Evolutionary conservation across 1,139 yeast genomes (phyloP), one percentile per base, ranked within the genome.

Genomic region (Kodamaea ohmeri): DNA sequence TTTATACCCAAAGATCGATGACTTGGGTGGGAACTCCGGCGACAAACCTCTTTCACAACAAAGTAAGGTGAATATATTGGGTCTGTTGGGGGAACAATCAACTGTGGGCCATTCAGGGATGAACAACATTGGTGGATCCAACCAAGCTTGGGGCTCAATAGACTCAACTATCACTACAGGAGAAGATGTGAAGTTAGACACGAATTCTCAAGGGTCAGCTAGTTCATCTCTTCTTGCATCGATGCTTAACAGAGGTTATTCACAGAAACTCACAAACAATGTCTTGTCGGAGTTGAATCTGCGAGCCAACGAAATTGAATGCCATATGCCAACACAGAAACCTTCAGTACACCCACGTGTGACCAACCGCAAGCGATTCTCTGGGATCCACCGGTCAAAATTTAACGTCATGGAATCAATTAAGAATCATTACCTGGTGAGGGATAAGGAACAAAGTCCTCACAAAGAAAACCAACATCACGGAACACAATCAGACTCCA

Each of bases 321-420:
- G 26, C 26, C 26, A 31, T 4, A 31, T 25, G 14, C 26, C 7
- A 18, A 8, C 26, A 17, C 34, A 18, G 4, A 49, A 46, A 27
- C 48, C 38, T 35, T 48, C 48, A 36, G 50, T 38, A 36, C 51
- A 48, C 27, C 43, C 49, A 2, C 43, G 48, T 1, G 39, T 45
- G 3, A 35, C 46, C 17, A 43, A 60, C 15, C 52, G 52, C 27
- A 64, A 61, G 33, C 49, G 71, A 20, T 66, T 55, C 42, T 58
- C 65, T 33, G 63, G 63, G 6, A 51, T 61, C 35, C 76, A 69
- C 43, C 47, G 60, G 35, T 50, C 55, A 14, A 54, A 61, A 32
- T 67, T 67, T 49, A 58, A 53, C 41, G 58, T 60, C 35, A 67
- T 71, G 74, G 75, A 70, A 26, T 63, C 71, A 24, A 70, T 71